Percentiles rank a stretch among this genome's conserved stretches.
These are phyloP conservation scores for Trichothecium sympodiale DNA, from an alignment of 2,329 filamentous ascomycete genomes.

Conservation along the genomic window DNA sequence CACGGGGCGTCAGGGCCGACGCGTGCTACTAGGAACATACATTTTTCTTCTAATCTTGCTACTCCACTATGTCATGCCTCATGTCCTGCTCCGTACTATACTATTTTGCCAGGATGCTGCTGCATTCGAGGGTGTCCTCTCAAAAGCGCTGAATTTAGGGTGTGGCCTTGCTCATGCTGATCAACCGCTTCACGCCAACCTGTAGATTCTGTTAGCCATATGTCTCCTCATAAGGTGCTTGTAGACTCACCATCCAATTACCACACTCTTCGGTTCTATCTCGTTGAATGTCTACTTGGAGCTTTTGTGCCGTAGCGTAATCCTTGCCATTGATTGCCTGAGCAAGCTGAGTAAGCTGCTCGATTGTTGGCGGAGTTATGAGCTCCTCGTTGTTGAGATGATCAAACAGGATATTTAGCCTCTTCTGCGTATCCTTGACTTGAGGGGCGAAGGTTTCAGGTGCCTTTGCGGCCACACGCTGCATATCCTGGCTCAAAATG, in stretches of 20 bases:
- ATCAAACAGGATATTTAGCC: conserved; percentile 87
- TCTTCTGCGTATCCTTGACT: conserved; percentile 88
- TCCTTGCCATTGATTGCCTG: conserved; percentile 57
- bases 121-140: not conserved
- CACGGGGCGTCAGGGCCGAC: too few relatives aligned
- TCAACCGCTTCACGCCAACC: conserved; percentile 66
- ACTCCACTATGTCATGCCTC: too few relatives aligned
- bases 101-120: conserved; percentile 5
- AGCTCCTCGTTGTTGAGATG: conserved; percentile 94
- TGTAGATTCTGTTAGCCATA: conserved; percentile 18
- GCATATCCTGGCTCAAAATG: conserved; percentile 72
- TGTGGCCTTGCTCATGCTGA: conserved; percentile 70
- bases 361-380: conserved; percentile 67
- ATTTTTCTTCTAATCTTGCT: not conserved
- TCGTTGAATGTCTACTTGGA: conserved; percentile 66
- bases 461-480: conserved; percentile 75
- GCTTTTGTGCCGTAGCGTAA: conserved; percentile 53
- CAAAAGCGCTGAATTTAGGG: conserved; percentile 28
- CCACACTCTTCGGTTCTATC: conserved; percentile 73
- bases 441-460: conserved; percentile 79
- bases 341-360: conserved; percentile 53
- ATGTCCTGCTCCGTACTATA: not conserved
- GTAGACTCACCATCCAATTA: conserved; percentile 68
- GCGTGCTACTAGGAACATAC: too few relatives aligned
- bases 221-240: not conserved